A percentile compares a stretch with the other conserved stretches of the same genome.
Evolutionary conservation across 768 basidiomycete species (phyloP).

Genomic region (Hericium rajendrae): DNA sequence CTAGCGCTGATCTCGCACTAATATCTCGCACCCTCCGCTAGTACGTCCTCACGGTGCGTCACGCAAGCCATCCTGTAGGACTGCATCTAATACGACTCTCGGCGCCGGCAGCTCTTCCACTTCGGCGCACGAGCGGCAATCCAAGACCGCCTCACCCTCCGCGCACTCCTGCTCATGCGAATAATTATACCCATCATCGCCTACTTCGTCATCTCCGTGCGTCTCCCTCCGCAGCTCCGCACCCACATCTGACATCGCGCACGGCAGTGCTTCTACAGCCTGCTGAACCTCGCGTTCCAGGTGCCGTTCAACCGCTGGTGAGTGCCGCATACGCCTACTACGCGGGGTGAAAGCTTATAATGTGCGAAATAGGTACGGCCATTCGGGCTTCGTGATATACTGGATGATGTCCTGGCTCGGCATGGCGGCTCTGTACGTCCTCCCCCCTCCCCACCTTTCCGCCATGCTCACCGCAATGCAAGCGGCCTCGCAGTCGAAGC

Average conservation of each 20-base stretch:
- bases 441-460: neutral
- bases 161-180: conserved; percentile 31
- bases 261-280: conserved; percentile 43
- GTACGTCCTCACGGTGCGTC: neutral
- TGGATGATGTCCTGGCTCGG: conserved; percentile 57
- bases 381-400: conserved; percentile 47
- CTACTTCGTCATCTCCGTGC: conserved; percentile 26
- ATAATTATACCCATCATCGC: conserved; percentile 27
- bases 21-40: neutral
- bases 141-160: conserved; percentile 27
- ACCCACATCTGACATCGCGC: neutral
- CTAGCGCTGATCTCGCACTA: neutral
- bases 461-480: conserved; percentile 15
- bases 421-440: conserved; percentile 46
- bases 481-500: conserved; percentile 58
- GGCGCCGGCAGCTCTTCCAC: no score
- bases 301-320: conserved; percentile 42
- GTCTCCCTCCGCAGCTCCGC: neutral
- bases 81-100: no score
- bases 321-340: conserved; percentile 11
- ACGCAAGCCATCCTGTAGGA: no score
- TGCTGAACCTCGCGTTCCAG: conserved; percentile 51
- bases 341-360: neutral
- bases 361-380: conserved; percentile 29
- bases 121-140: conserved; percentile 9